Evolutionary conservation across 129 eudicot species (phyloP).

Genomic region (Cynara cardunculus): DNA sequence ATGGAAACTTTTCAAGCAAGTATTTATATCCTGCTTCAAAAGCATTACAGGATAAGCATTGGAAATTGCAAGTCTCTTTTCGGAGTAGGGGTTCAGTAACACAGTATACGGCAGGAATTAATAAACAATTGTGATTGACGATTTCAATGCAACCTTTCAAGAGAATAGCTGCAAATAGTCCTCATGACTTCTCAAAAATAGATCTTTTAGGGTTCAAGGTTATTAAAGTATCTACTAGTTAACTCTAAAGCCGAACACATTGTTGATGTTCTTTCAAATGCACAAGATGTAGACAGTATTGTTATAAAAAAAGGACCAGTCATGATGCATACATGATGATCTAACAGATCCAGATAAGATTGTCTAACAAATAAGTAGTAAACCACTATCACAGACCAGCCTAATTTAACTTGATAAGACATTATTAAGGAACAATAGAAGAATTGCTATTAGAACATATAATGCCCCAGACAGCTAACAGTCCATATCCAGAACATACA

Average conservation of each 20-base stretch:
- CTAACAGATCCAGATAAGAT: background rate
- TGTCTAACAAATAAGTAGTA: background rate
- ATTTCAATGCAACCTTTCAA: background rate
- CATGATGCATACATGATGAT: background rate
- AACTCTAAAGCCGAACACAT: background rate
- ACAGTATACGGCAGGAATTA: background rate
- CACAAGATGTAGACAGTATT: background rate
- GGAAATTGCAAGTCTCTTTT: background rate
- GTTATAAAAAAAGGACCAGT: background rate
- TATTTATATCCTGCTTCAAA: conserved; percentile 2
- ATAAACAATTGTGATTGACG: background rate
- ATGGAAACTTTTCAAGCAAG: background rate
- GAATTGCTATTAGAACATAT: background rate
- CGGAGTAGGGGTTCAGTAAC: background rate
- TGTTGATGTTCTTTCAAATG: background rate
- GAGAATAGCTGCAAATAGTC: background rate
- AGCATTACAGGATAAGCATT: background rate
- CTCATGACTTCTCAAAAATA: background rate
- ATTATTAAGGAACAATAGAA: background rate
- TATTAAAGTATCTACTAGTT: background rate
- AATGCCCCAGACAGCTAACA: background rate
- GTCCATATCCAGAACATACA: background rate
- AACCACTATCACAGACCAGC: background rate
- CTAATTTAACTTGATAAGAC: background rate
- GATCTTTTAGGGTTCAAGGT: background rate